These are phyloP conservation scores for Erigeron philadelphicus DNA, from an alignment of 140 eudicot genomes.

Conservation along the genomic window DNA sequence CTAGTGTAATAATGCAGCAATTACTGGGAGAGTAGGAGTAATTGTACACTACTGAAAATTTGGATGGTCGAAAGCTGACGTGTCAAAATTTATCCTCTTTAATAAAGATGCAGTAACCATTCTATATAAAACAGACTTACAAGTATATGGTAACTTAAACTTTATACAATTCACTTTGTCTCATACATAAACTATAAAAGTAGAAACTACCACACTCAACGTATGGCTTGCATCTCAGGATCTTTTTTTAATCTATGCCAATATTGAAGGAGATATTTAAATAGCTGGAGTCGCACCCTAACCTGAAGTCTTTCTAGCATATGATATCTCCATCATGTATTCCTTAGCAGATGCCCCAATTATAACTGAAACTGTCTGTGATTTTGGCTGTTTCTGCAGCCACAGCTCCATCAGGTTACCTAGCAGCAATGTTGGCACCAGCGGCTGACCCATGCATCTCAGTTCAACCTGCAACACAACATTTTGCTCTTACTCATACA, in stretches of 20 bases:
- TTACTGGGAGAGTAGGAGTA: background rate
- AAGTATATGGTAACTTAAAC: conserved; percentile 24
- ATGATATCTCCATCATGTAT: conserved; percentile 67
- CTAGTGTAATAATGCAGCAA: background rate
- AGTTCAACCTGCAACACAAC: conserved; percentile 52
- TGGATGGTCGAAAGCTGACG: conserved; percentile 22
- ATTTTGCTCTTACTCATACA: background rate
- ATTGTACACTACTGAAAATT: conserved; percentile 6
- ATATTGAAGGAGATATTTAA: conserved; percentile 21
- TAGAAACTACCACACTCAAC: conserved; percentile 20
- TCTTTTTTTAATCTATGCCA: conserved; percentile 8
- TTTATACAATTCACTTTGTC: conserved; percentile 18
- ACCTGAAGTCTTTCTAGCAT: conserved; percentile 43
- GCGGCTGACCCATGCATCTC: conserved; percentile 60
- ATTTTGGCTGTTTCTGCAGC: conserved; percentile 51
- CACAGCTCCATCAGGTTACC: conserved; percentile 55
- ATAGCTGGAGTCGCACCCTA: conserved; percentile 6
- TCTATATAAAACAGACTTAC: conserved; percentile 15
- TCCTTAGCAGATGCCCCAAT: conserved; percentile 81
- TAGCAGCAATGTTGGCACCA: conserved; percentile 48
- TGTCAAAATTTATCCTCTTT: conserved; percentile 28
- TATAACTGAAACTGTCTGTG: conserved; percentile 40
- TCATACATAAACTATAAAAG: conserved; percentile 26
- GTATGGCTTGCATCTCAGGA: conserved; percentile 7
- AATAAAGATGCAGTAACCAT: conserved; percentile 13